Base-by-base conservation (phyloP, 1,284 basidiomycete genomes). In the Fomitopsis betulina region DNA sequence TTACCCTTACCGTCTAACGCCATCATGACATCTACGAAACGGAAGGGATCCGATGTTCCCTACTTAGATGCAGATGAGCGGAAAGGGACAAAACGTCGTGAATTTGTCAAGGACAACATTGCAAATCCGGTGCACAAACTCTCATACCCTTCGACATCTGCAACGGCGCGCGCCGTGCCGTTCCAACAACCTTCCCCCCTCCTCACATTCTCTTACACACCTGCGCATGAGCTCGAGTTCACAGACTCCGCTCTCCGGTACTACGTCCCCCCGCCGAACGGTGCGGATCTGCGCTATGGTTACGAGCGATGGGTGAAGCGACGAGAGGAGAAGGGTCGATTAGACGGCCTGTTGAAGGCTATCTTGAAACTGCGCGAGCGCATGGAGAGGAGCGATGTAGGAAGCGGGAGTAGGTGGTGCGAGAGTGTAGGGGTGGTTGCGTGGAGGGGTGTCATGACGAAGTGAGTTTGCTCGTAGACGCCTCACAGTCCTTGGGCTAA, bases 371-470 rank as follows among this genome's bases (percentile, higher is more conserved):
- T 78, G 69, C 69, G 78, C 65, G 66, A 75, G 54, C 66, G 72
- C 67, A 58, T 77, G 65, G 68, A 70, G 25, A 74, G 74, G 13
- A 60, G 77, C 19, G 49, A 51, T 27, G 32, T 10, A 3, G 49
- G 49, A 17, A 51, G 49, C 35, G 65, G 70, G n/a, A 57, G 59
- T 32, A 62, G 65, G 25, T 70, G 67, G 67, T 53, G 68, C 40
- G 66, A 62, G 37, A 79, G 80, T 57, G 75, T 86, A 27, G 81
- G 81, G 47, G 81, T 93, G 27, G 79, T 96, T 40, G 84, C 87
- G 5, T 96, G 94, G 93, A 79, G 94, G 67, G 96, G 96, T 4
- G 85, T 98, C 58, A 85, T 97, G 75, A 98, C 96, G 59, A 96
- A 90, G 90, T 93, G 77, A 76, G 83, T 73, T 38, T 45, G 19